phyloP scores from a whole-genome alignment of 176 grass and related monocot genomes.

The Cenchrus purpureus region DNA sequence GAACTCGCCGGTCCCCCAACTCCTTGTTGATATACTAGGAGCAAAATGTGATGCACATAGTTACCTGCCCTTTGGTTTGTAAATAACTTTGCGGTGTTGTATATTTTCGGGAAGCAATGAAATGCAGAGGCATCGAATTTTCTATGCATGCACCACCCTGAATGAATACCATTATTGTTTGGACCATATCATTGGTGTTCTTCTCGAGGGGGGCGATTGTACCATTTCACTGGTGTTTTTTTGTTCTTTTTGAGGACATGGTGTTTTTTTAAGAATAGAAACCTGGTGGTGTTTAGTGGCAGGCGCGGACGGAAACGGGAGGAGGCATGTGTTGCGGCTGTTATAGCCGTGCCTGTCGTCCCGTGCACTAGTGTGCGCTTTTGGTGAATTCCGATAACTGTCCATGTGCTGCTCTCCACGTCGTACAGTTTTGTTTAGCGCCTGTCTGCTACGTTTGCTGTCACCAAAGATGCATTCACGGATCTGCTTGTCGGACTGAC shows the following conservation, averaged over 20 bases:
- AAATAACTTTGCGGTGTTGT: conserved; percentile 56
- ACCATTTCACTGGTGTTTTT: neutral
- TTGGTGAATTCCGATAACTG: conserved; percentile 42
- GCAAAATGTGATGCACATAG: conserved; percentile 1
- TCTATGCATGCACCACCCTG: neutral
- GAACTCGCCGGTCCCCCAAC: conserved; percentile 21
- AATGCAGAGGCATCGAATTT: conserved; percentile 20
- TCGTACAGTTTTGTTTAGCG: conserved; percentile 41
- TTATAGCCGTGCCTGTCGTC: conserved; percentile 28
- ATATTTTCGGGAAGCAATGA: conserved; percentile 42
- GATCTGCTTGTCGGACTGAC: conserved; percentile 6
- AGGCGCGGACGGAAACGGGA: conserved; percentile 13
- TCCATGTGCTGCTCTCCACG: conserved; percentile 50
- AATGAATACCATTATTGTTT: neutral
- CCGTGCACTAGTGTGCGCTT: neutral
- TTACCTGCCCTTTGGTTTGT: conserved; percentile 37
- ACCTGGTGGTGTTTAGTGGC: conserved; percentile 21
- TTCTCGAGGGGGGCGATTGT: neutral
- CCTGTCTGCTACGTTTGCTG: neutral
- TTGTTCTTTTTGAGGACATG: too few relatives aligned
- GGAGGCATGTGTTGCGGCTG: neutral
- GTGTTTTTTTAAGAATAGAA: too few relatives aligned
- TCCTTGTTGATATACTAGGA: conserved; percentile 39
- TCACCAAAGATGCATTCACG: conserved; percentile 21
- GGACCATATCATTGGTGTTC: neutral